phyloP scores from a whole-genome alignment of 2,329 filamentous ascomycete species.

The Massarina eburnea region DNA sequence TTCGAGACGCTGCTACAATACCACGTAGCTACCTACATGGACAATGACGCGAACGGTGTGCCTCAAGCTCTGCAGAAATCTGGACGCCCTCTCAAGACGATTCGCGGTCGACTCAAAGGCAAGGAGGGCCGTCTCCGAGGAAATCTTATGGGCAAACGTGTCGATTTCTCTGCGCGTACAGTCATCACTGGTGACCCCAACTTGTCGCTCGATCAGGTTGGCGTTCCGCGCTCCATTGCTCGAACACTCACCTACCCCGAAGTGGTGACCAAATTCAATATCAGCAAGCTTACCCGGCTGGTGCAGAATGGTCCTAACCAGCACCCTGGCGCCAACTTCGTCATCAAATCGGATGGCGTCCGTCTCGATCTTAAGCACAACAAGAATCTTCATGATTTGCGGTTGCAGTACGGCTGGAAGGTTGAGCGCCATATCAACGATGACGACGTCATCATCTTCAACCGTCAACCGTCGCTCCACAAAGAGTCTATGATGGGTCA shows the following conservation, averaged over 20 bases:
- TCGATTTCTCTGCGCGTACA: slow-evolving; percentile 98
- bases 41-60: slow-evolving; percentile 96
- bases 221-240: slow-evolving; percentile 91
- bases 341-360: slow-evolving; percentile 90
- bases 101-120: slow-evolving; percentile 95
- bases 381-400: slow-evolving; percentile 81
- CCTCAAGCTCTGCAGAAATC: slow-evolving; percentile 96
- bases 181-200: slow-evolving; percentile 99
- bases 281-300: slow-evolving; percentile 82
- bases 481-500: slow-evolving; percentile 99
- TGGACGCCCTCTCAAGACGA: slow-evolving; percentile 93
- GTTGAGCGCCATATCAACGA: slow-evolving; percentile 96
- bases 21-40: slow-evolving; percentile 99
- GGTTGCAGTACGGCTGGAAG: slow-evolving; percentile 95
- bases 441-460: slow-evolving; percentile 98
- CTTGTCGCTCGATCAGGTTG: slow-evolving; percentile 92
- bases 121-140: slow-evolving; percentile 97
- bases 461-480: slow-evolving; percentile 97
- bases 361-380: slow-evolving; percentile 94
- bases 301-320: slow-evolving; percentile 93
- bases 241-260: slow-evolving; percentile 93
- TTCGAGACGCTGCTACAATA: slow-evolving; percentile 94
- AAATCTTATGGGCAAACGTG: slow-evolving; percentile 95
- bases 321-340: slow-evolving; percentile 94
- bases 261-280: slow-evolving; percentile 97